phyloP scores from a whole-genome alignment of 1,284 basidiomycete species.

The Ceratobasidium sp. region DNA sequence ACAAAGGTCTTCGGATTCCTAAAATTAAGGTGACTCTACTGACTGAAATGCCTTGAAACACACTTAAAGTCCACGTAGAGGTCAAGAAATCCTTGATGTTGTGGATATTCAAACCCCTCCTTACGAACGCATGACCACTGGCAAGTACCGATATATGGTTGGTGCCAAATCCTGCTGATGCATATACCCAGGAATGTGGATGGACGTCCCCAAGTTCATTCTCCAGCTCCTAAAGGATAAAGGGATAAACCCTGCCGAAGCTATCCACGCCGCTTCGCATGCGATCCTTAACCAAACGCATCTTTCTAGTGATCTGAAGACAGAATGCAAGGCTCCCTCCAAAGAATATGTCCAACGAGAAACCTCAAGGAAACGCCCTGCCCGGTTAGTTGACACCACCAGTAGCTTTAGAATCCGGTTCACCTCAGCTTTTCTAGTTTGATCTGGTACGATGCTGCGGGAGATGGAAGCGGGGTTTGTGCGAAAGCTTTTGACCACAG shows the following conservation, averaged over 20 bases:
- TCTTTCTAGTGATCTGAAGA: constrained; percentile 77
- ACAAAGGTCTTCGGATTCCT: constrained; percentile 72
- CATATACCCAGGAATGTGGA: constrained; percentile 69
- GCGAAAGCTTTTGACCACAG: constrained; percentile 84
- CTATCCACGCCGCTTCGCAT: constrained; percentile 85
- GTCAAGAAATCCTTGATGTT: constrained; percentile 71
- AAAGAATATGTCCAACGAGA: constrained; percentile 73
- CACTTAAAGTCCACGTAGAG: constrained; percentile 48
- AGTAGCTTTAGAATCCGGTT: background rate
- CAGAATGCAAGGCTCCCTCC: constrained; percentile 79
- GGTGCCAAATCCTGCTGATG: background rate
- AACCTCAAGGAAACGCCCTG: constrained; percentile 74
- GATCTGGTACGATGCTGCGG: constrained; percentile 80
- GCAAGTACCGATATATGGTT: background rate
- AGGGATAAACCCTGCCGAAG: constrained; percentile 70
- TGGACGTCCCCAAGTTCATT: constrained; percentile 71
- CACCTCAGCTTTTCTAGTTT: constrained; percentile 57
- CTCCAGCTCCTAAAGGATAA: constrained; percentile 63
- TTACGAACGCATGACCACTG: constrained; percentile 72
- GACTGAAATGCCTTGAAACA: background rate
- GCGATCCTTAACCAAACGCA: constrained; percentile 71
- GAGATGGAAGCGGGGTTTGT: constrained; percentile 72
- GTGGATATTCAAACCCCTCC: constrained; percentile 81
- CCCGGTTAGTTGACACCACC: constrained; percentile 57
- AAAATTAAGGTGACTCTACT: constrained; percentile 55